Evolutionary conservation across 306 rosid species (phyloP).

Genomic region (Rubus parviflorus): DNA sequence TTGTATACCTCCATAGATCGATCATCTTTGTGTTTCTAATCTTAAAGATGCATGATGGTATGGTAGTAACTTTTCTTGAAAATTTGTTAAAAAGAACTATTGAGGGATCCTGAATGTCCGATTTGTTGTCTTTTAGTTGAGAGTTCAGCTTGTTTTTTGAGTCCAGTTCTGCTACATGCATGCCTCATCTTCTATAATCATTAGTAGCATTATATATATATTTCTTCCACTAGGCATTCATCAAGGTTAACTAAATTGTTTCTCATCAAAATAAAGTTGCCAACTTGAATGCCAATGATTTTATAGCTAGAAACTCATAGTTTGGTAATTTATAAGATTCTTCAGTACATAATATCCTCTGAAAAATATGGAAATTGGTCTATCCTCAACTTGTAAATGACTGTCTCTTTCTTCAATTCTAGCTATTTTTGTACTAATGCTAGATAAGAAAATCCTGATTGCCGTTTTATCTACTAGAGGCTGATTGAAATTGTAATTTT

Average conservation of each 20-base stretch:
- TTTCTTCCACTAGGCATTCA: not conserved
- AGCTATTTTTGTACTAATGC: not conserved
- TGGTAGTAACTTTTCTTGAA: not conserved
- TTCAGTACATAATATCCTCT: too few species aligned
- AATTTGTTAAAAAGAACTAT: not conserved
- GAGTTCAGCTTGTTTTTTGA: not conserved
- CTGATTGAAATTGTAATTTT: constrained; percentile 28
- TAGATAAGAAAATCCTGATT: not conserved
- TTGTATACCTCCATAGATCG: not conserved
- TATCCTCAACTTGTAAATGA: not conserved
- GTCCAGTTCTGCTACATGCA: not conserved
- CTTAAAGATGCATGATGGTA: not conserved
- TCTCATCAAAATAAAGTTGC: not conserved
- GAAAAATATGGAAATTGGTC: not conserved
- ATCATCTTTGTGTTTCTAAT: not conserved
- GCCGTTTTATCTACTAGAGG: constrained; percentile 17
- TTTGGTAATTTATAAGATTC: not conserved
- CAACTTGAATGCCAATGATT: not conserved
- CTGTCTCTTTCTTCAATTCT: constrained; percentile 11
- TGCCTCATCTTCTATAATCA: not conserved
- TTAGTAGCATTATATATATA: not conserved
- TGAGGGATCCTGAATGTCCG: not conserved
- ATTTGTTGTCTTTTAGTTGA: not conserved
- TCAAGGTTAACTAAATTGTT: not conserved
- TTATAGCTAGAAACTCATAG: not conserved